A percentile compares a stretch with the other conserved stretches of the same genome.
These are phyloP conservation scores for Termitomyces sp. DNA, from an alignment of 768 basidiomycete genomes.

Conservation along the genomic window DNA sequence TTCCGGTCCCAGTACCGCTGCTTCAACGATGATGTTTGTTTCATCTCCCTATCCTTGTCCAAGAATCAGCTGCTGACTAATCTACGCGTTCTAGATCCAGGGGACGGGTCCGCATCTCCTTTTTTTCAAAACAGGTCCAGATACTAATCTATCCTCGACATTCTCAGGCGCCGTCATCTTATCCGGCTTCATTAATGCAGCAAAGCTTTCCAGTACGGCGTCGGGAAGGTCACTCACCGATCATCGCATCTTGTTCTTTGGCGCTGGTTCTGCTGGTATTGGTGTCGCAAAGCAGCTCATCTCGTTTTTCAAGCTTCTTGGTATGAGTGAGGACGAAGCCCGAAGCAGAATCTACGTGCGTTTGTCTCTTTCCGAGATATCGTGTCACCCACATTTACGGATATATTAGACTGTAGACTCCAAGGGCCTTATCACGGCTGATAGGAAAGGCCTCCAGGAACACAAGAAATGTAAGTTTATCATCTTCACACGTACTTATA, in stretches of 20 bases:
- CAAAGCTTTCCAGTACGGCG: slow-evolving; percentile 50
- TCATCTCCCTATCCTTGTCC: slow-evolving; percentile 7
- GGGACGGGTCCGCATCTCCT: slow-evolving; percentile 42
- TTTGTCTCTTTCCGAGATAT: neutral
- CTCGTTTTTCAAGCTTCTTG: slow-evolving; percentile 74
- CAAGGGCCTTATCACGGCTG: slow-evolving; percentile 68
- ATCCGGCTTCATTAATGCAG: slow-evolving; percentile 71
- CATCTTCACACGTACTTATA: neutral
- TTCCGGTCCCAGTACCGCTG: slow-evolving; percentile 53
- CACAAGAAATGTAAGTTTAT: slow-evolving; percentile 62
- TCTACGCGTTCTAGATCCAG: slow-evolving; percentile 40
- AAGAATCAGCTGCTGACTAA: neutral
- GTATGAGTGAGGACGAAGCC: slow-evolving; percentile 62
- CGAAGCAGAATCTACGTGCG: slow-evolving; percentile 60
- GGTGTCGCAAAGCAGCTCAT: slow-evolving; percentile 82
- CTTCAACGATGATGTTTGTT: slow-evolving; percentile 69
- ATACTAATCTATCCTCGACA: slow-evolving; percentile 4
- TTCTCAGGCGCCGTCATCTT: slow-evolving; percentile 60
- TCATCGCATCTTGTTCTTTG: slow-evolving; percentile 84
- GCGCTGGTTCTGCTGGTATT: slow-evolving; percentile 86
- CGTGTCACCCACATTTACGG: neutral
- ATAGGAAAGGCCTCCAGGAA: slow-evolving; percentile 59
- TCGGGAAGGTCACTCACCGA: slow-evolving; percentile 53
- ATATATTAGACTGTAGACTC: slow-evolving; percentile 63
- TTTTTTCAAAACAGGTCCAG: neutral